A percentile compares a stretch with the other conserved stretches of the same genome.
Conservation (phyloP, 805 yeast genomes). For the Kodamaea restingae region DNA sequence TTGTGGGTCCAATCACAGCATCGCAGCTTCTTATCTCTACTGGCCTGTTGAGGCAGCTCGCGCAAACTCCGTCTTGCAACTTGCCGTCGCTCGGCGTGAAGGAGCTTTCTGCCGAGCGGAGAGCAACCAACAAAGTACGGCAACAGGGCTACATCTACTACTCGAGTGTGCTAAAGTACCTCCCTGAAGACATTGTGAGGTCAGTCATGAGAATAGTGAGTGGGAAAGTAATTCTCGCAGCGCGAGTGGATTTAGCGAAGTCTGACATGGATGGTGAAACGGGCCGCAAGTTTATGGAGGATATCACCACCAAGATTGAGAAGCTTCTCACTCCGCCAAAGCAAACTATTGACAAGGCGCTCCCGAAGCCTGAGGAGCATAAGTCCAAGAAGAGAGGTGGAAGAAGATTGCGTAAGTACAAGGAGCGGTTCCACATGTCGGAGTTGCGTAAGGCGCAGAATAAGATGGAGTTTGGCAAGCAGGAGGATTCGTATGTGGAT, state of each 20-base stretch:
- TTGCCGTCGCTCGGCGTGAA: conserved; percentile 69
- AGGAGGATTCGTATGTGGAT: conserved; percentile 59
- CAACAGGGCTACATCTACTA: conserved; percentile 69
- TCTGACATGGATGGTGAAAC: conserved; percentile 42
- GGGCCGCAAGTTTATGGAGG: conserved; percentile 59
- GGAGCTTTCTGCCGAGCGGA: conserved; percentile 30
- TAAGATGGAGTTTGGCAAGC: conserved; percentile 75
- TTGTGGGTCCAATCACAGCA: conserved; percentile 69
- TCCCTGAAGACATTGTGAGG: conserved; percentile 54
- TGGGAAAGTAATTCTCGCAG: conserved; percentile 76
- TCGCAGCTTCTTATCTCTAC: conserved; percentile 65
- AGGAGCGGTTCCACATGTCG: conserved; percentile 75
- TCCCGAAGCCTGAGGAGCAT: conserved; percentile 71
- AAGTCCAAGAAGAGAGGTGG: conserved; percentile 88
- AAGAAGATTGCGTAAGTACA: conserved; percentile 68
- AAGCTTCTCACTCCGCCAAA: conserved; percentile 79
- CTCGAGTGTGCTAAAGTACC: conserved; percentile 53
- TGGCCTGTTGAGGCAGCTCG: conserved; percentile 66
- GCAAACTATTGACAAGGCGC: conserved; percentile 51
- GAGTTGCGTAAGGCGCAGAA: conserved; percentile 82
- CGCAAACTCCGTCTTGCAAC: conserved; percentile 78
- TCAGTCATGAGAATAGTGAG: conserved; percentile 76
- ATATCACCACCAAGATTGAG: conserved; percentile 60
- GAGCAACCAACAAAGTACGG: conserved; percentile 34
- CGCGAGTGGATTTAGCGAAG: conserved; percentile 66